Evolutionary conservation across 176 grass and related monocot species (phyloP).

Genomic region (Pharus latifolius): DNA sequence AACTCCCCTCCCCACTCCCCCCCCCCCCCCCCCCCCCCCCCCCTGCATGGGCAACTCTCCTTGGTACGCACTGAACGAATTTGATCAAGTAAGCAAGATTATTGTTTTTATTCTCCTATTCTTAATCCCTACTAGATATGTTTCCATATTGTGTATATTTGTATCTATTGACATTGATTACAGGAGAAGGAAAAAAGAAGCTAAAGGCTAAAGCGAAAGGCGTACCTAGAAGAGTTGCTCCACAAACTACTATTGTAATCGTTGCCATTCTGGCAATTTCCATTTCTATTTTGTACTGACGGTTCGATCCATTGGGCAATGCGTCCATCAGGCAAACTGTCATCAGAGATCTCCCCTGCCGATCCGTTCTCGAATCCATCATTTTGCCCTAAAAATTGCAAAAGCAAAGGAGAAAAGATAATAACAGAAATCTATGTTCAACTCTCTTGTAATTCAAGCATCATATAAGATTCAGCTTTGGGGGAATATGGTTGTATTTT

Average conservation of each 20-base stretch:
- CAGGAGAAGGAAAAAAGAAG: background rate
- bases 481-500: no score
- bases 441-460: no score
- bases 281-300: background rate
- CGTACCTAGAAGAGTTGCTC: conserved; percentile 55
- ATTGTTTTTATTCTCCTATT: background rate
- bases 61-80: no score
- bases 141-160: background rate
- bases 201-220: background rate
- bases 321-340: conserved; percentile 23
- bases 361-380: conserved; percentile 52
- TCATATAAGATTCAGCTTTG: no score
- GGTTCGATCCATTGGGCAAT: background rate
- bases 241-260: conserved; percentile 19
- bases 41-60: no score
- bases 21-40: no score
- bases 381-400: conserved; percentile 16
- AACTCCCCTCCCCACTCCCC: no score
- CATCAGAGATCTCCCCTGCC: conserved; percentile 33
- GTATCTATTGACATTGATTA: background rate
- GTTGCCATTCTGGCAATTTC: background rate
- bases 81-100: no score
- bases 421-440: no score
- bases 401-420: no score
- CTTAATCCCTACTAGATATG: background rate